Conservation (phyloP, 106 monocot genomes). For the Dioscorea zingiberensis region DNA sequence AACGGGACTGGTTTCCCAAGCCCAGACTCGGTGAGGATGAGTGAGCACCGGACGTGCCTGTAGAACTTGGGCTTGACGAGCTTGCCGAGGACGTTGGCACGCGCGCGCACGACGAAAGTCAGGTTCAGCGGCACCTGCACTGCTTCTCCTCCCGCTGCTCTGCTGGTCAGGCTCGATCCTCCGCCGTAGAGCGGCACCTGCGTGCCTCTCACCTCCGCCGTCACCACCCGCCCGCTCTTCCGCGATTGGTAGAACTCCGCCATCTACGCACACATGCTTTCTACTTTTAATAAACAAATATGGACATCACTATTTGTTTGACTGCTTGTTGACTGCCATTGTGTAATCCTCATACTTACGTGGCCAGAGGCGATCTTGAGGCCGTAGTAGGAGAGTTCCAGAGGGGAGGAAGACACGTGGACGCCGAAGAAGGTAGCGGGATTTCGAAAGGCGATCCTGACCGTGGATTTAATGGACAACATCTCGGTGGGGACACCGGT, state of each 20-base stretch:
- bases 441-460: constrained; percentile 67
- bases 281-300: too few species aligned
- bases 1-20: constrained; percentile 45
- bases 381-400: constrained; percentile 54
- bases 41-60: constrained; percentile 50
- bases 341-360: too few species aligned
- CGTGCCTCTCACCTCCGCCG: constrained; percentile 29
- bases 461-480: constrained; percentile 77
- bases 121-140: constrained; percentile 55
- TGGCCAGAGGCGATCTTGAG: constrained; percentile 69
- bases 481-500: constrained; percentile 87
- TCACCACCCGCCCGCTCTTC: constrained; percentile 53
- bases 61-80: constrained; percentile 84
- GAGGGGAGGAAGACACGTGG: constrained; percentile 73
- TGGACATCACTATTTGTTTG: too few species aligned
- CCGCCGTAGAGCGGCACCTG: constrained; percentile 86
- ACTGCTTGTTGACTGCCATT: too few species aligned
- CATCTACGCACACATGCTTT: constrained; percentile 42
- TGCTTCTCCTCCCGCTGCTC: too few species aligned
- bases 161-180: constrained; percentile 46
- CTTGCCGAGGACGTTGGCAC: constrained; percentile 63
- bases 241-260: constrained; percentile 70
- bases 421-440: constrained; percentile 91
- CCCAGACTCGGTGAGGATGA: constrained; percentile 53
- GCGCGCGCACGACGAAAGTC: constrained; percentile 48